Base-by-base conservation (phyloP, 108 stramenopile species). In the Discostella pseudostelligera region DNA sequence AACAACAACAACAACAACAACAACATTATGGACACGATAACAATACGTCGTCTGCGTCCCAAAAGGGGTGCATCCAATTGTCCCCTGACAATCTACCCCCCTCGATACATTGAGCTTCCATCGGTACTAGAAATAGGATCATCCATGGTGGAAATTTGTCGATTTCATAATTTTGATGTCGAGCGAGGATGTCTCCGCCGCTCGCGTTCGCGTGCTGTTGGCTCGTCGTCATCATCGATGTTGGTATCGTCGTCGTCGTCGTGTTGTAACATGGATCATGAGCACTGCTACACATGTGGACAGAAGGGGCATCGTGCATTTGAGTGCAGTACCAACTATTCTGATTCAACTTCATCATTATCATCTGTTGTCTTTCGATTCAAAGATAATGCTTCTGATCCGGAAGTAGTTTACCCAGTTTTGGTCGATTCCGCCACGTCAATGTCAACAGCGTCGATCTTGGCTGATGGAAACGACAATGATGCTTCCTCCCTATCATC, bases 91-190 rank as follows among this genome's bases (percentile, higher is more conserved):
- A 16, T 58, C 21, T 53, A 64, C 26, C 62, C 70, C n/a, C 35
- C 53, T 36, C 45, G 70, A 72, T 72, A 57, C 39, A 59, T 72
- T 17, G 42, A 71, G 40, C 24, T 44, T 14, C 10, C 56, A n/a
- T 8, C 21, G 13, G 26, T 28, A 7, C 13, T 39, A 14, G 55
- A 39, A 26, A 19, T 3, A 16, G 39, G 20, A 12, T 22, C 25
- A 22, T 13, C 40, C 26, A 35, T 49, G 11, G 24, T 69, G 26
- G 72, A 73, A 55, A 73, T 73, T 29, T 73, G 72, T 17, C 57
- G 72, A 53, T 73, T 73, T 57, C 59, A 73, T 45, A 73, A 73
- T 44, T 73, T 59, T 51, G 72, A 73, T 37, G 43, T 36, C 4
- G 70, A 71, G 24, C 65, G 72, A 60, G 72, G 72, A 32, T 73